Base-by-base conservation (phyloP, 345 rosid genomes). In the Rubroshorea leprosula region DNA sequence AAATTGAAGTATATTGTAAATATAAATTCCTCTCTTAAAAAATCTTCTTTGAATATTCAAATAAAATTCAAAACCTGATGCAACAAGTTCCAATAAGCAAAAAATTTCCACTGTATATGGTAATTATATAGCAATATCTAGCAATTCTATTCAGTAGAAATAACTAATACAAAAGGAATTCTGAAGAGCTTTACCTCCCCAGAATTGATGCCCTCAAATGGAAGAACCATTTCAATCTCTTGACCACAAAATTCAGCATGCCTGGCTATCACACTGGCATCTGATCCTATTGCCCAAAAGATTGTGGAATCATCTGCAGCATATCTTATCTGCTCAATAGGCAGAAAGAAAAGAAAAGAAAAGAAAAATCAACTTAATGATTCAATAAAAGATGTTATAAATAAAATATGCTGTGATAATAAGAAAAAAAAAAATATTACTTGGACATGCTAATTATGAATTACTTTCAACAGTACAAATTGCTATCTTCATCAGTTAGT, bases 211-310 rank as follows among this genome's bases (percentile, higher is more conserved):
- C 91, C 97, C 78, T 93, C 96, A 61, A 93, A 87, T 16, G 99
- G 99, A 78, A 93, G 88, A 56, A 78, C 80, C 85, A 93, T 76
- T 62, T 89, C 96, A 29, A 93, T 79, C 66, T 89, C 92, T 49
- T 78, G 75, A 59, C 99, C 99, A 52, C 96, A 86, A 67, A 75
- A 78, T 61, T 82, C 82, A 14, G 96, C 84, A 48, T 78, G 86
- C 63, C 72, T 75, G 16, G 99, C 96, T 57, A 93, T 76, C 49
- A 87, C 76, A 44, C 91, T 44, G 1, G 70, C 77, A 54, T 81
- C 89, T n/a, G 83, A 82, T 41, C 99, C 99, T 46, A 85, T 58
- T 18, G 97, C 99, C 99, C 99, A 93, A 74, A 89, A 87, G 50
- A 62, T 75, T 0, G 97, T 89, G 3, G 99, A 89, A 74, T 93